A percentile compares a stretch with the other conserved stretches of the same genome.
These are phyloP conservation scores for Tetratostichococcus sp. DNA, from an alignment of 139 green algal genomes.

Conservation along the genomic window DNA sequence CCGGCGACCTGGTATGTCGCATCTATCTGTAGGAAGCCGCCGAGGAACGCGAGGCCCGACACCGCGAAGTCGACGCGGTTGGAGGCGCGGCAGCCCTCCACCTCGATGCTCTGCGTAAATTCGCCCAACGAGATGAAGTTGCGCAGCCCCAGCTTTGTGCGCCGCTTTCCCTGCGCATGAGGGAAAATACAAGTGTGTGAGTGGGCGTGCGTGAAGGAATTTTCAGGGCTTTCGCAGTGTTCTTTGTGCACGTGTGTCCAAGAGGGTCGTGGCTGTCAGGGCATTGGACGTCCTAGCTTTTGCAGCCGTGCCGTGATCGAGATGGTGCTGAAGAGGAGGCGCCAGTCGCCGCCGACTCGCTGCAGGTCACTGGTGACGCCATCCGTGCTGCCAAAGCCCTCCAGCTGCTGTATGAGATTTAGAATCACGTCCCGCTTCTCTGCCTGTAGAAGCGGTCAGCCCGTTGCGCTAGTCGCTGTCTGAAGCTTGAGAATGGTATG, in stretches of 20 bases:
- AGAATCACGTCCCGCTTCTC: slow-evolving; percentile 41
- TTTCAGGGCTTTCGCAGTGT: too few species aligned
- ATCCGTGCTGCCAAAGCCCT: slow-evolving; percentile 36
- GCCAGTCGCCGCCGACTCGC: slow-evolving; percentile 55
- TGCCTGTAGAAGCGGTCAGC: slow-evolving; percentile 26
- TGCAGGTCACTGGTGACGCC: slow-evolving; percentile 38
- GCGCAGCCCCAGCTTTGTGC: slow-evolving; percentile 76
- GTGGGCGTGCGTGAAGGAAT: too few species aligned
- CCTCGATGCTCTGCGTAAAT: slow-evolving; percentile 72
- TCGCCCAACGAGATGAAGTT: slow-evolving; percentile 74
- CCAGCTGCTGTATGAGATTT: slow-evolving; percentile 39
- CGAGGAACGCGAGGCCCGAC: slow-evolving; percentile 42
- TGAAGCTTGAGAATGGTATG: too few species aligned
- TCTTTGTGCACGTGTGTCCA: too few species aligned
- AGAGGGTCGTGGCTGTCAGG: too few species aligned
- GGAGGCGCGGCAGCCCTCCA: slow-evolving; percentile 15
- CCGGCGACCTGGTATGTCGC: slow-evolving; percentile 39
- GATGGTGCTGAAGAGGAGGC: slow-evolving; percentile 77
- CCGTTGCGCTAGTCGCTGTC: too few species aligned
- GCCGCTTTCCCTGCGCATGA: slow-evolving; percentile 46
- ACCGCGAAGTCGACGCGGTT: slow-evolving; percentile 30
- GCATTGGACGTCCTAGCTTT: too few species aligned
- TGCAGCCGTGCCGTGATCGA: slow-evolving; percentile 51
- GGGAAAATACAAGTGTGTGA: not conserved
- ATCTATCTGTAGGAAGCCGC: slow-evolving; percentile 55